Percentiles rank a stretch among this genome's conserved stretches.
Conservation (phyloP, 129 eudicot species). For the Flaveria ramosissima region DNA sequence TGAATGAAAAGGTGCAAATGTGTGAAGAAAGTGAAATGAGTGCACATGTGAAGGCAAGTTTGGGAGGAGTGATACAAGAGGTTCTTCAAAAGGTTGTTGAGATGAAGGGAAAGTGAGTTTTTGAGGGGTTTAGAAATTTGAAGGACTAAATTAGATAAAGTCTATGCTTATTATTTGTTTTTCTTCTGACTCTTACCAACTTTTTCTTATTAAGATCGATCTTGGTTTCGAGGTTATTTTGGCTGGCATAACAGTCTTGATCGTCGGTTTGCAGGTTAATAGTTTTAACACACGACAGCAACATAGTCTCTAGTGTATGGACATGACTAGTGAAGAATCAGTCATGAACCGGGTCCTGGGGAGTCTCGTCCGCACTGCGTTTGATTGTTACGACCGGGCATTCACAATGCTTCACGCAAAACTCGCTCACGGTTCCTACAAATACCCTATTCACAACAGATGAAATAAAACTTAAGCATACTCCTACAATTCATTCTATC, state of each 20-base stretch:
- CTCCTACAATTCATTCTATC: background rate
- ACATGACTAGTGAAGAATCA: slow-evolving; percentile 29
- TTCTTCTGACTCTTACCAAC: background rate
- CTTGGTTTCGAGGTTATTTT: background rate
- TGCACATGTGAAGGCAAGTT: slow-evolving; percentile 14
- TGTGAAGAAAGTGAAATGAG: slow-evolving; percentile 28
- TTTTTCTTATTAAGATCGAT: background rate
- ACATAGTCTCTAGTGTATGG: background rate
- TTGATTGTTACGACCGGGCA: slow-evolving; percentile 91
- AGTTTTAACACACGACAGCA: background rate
- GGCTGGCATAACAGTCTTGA: background rate
- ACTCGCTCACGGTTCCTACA: slow-evolving; percentile 97
- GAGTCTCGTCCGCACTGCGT: slow-evolving; percentile 68
- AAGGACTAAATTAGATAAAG: slow-evolving; percentile 21
- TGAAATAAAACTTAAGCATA: background rate
- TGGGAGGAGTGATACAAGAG: slow-evolving; percentile 36
- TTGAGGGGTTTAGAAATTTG: background rate
- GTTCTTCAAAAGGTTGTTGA: slow-evolving; percentile 50
- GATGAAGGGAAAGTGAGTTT: slow-evolving; percentile 19
- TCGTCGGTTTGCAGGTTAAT: background rate
- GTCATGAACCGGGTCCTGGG: slow-evolving; percentile 82
- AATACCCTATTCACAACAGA: slow-evolving; percentile 67
- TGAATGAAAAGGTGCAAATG: slow-evolving; percentile 15
- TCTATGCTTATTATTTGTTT: slow-evolving; percentile 9
- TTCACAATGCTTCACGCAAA: slow-evolving; percentile 87